Base-by-base conservation (phyloP, 345 rosid species). In the Rhodamnia argentea region DNA sequence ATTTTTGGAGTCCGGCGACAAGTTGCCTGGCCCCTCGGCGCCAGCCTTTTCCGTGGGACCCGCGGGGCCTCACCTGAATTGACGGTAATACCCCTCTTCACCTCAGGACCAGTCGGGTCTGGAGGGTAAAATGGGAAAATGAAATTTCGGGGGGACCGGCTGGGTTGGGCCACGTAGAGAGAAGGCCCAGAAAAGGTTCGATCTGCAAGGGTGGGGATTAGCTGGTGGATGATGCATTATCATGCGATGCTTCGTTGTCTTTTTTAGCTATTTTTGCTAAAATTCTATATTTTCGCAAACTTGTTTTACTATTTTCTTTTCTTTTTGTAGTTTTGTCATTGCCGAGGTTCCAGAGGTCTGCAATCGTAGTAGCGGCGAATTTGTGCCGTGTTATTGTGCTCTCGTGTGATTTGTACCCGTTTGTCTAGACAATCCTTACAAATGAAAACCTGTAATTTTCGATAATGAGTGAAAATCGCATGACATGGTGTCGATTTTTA, bases 11-110 rank as follows among this genome's bases (percentile, higher is more conserved):
- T 84, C 86, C 86, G 82, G 4, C 42, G 54, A 27, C 55, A 83
- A 44, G 56, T 3, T 20, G 29, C 18, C 51, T 32, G 7, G 20
- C n/a, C 82, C 86, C 1, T 5, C 29, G 85, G 75, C 85, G 74
- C 86, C 81, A 84, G 78, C 55, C 54, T 60, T 84, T 47, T 22
- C 86, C 5, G 76, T 44, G 86, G 86, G 86, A 22, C 59, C 22
- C 42, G 58, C 50, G 8, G 55, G 27, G 20, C 22, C 55, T 20
- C 2, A 9, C 42, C n/a, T 1, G 14, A 20, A 62, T 26, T 85
- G 82, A 85, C 82, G 12, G 29, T 4, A n/a, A 37, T 52, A 24
- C 82, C 86, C 74, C 47, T 26, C 0, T 1, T 0, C 5, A 3
- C 7, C 11, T 6, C 24, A 10, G 74, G 44, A 3, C 26, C 7